Conservation (phyloP, 768 basidiomycete genomes). For the Boletus rubroflammeus region DNA sequence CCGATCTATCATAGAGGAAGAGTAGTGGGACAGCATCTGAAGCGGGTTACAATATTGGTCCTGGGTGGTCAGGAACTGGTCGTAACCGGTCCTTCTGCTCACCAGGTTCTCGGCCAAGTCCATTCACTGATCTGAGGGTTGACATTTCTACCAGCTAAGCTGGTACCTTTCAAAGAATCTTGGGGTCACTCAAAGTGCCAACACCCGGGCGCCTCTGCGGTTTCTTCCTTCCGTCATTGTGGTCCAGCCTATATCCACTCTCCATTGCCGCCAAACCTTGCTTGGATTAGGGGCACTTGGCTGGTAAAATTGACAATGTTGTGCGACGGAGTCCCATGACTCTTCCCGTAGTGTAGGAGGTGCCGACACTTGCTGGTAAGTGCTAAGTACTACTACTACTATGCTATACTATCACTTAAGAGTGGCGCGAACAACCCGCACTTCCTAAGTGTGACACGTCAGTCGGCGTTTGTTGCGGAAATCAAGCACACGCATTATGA, state of each 20-base stretch:
- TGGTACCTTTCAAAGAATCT: not conserved
- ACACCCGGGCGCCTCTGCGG: not conserved
- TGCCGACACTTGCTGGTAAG: not conserved
- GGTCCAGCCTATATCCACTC: not conserved
- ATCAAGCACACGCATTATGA: not conserved
- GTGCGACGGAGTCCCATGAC: not conserved
- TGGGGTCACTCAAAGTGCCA: not conserved
- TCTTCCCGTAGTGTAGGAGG: not conserved
- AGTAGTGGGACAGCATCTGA: not conserved
- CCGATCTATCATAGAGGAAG: not conserved
- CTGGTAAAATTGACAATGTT: not conserved
- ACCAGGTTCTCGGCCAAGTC: not conserved
- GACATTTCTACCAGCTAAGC: not conserved
- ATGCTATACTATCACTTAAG: not conserved
- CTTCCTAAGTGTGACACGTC: not conserved
- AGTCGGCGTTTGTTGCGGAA: not conserved
- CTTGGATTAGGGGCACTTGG: not conserved
- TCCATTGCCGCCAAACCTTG: not conserved
- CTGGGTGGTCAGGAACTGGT: not conserved
- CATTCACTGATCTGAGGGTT: not conserved
- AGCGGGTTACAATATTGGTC: not conserved
- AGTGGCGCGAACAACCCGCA: not conserved
- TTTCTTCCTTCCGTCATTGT: not conserved
- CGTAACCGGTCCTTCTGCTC: not conserved
- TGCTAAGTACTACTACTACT: too few species aligned